Conservation (phyloP, 495 filamentous ascomycete species). For the Coniosporium apollinis region DNA sequence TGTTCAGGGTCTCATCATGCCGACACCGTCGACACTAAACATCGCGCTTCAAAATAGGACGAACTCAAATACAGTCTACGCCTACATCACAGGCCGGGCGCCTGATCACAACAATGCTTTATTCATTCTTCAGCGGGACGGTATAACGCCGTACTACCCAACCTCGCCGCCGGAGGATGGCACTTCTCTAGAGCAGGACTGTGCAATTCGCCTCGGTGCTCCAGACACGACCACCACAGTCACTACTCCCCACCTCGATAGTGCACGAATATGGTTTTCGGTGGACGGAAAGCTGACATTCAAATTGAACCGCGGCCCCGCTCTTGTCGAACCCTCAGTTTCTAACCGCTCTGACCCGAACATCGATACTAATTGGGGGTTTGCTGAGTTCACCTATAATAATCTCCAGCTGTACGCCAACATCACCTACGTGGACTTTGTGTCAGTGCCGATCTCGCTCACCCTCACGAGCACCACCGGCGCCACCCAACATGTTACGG, state of each 20-base stretch:
- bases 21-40: no score
- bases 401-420: conserved; percentile 26
- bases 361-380: conserved; percentile 28
- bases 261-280: conserved; percentile 27
- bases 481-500: conserved; percentile 19
- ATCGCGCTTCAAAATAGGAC: conserved; percentile 10
- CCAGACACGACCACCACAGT: conserved; percentile 23
- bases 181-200: conserved; percentile 14
- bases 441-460: conserved; percentile 28
- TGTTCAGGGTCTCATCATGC: no score
- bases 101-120: conserved; percentile 16
- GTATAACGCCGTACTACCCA: conserved; percentile 24
- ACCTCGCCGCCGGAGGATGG: conserved; percentile 10
- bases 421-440: conserved; percentile 33
- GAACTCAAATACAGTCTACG: conserved; percentile 16
- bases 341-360: conserved; percentile 28
- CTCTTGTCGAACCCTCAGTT: conserved; percentile 27
- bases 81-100: conserved; percentile 27
- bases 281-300: conserved; percentile 26
- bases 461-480: conserved; percentile 18
- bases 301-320: conserved; percentile 12
- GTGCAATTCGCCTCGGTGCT: conserved; percentile 18
- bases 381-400: conserved; percentile 29
- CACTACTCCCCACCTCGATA: conserved; percentile 25
- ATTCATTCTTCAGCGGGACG: conserved; percentile 23